Evolutionary conservation across 2,329 filamentous ascomycete genomes (phyloP), one percentile per base, ranked within the genome.

Genomic region (Microsporum audouinii): DNA sequence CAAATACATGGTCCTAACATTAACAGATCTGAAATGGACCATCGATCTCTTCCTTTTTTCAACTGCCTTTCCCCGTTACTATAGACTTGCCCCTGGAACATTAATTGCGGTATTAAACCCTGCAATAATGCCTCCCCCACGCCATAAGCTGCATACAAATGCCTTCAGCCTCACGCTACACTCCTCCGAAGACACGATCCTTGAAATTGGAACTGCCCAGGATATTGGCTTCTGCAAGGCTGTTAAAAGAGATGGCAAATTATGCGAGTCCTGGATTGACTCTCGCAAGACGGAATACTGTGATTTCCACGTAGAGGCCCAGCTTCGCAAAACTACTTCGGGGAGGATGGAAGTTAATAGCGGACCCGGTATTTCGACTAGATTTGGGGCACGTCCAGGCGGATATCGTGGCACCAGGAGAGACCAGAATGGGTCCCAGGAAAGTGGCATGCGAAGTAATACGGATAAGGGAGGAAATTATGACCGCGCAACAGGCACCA

Each of bases 51-150:
- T 91, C 68, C 82, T 99, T 12, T 99, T 99, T 74, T 88, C 89
- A 68, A 85, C 87, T 0, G 95, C 90, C 5, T 96, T 97, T 68
- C 87, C 89, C 14, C 85, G 88, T 60, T 99, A 94, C 77, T 97
- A 92, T 87, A 95, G 95, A 71, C 78, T 97, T n/a, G 86, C 86
- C 0, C 83, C 89, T 1, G 94, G 94, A n/a, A 96, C 91, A 0
- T 82, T 97, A 1, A 80, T 99, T 61, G 94, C 92, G 3, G 88
- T 99, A 31, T 79, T 99, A 34, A 99, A 99, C 70, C 94, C 94
- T 0, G 85, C 80, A 17, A 87, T 97, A 67, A 89, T 99, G 85
- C 90, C 92, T 2, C 92, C 92, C 0, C 88, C 88, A 0, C 84
- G 84, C 0, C 83, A 86, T 23, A 85, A 85, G 63, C 80, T 84